Conservation (phyloP, 768 basidiomycete species). For the Kwoniella shandongensis region DNA sequence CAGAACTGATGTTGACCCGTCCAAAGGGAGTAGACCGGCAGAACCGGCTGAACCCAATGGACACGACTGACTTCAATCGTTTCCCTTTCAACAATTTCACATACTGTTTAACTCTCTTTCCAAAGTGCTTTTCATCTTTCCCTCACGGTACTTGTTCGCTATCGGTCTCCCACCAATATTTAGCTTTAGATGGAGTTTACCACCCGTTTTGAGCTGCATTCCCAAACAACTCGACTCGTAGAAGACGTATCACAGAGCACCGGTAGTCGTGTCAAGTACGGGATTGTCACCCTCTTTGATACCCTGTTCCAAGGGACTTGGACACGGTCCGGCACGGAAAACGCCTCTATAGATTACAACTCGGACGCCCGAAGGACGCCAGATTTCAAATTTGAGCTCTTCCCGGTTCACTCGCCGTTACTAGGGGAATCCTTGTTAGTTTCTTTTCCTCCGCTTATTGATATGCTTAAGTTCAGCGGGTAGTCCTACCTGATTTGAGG, state of each 20-base stretch:
- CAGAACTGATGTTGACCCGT: conserved; percentile 71
- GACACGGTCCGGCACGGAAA: conserved; percentile 69
- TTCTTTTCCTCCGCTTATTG: conserved; percentile 89
- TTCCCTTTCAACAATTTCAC: conserved; percentile 79
- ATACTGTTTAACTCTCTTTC: conserved; percentile 77
- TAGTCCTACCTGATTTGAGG: conserved; percentile 81
- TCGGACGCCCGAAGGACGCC: conserved; percentile 64
- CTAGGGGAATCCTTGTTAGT: conserved; percentile 86
- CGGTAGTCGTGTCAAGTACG: conserved; percentile 64
- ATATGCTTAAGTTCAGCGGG: conserved; percentile 86
- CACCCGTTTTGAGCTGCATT: conserved; percentile 81
- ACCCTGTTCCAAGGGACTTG: conserved; percentile 77
- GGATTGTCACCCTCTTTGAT: conserved; percentile 59
- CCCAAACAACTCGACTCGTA: conserved; percentile 81
- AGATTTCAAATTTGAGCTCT: conserved; percentile 81
- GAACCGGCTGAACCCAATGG: conserved; percentile 61
- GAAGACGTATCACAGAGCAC: conserved; percentile 70
- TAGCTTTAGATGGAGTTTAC: conserved; percentile 84
- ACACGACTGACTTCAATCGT: conserved; percentile 71
- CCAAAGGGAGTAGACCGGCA: conserved; percentile 61
- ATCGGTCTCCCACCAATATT: conserved; percentile 79
- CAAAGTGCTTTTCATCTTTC: conserved; percentile 81
- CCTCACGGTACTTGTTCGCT: conserved; percentile 80
- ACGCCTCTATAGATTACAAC: conserved; percentile 78
- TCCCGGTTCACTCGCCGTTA: conserved; percentile 84